Conservation (phyloP, 1,139 yeast species). For the Taiozyma onychis region DNA sequence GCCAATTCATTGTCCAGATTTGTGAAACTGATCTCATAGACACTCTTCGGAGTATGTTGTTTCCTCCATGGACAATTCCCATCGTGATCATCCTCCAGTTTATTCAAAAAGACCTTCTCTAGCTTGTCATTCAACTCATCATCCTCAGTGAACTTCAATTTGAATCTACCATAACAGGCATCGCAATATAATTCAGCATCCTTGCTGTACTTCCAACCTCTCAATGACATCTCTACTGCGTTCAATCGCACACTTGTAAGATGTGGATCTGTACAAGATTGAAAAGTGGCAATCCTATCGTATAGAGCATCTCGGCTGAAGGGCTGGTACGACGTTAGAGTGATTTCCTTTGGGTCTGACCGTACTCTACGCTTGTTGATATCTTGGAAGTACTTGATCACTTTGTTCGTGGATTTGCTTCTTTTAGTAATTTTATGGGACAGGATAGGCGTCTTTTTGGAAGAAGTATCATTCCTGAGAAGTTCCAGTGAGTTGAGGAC, state of each 20-base stretch:
- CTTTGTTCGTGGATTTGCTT: background rate
- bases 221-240: background rate
- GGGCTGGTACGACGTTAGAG: background rate
- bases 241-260: background rate
- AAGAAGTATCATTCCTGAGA: background rate
- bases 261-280: background rate
- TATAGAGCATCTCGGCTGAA: background rate
- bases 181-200: background rate
- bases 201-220: background rate
- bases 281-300: background rate
- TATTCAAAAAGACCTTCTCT: constrained; percentile 8
- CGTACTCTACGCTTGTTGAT: background rate
- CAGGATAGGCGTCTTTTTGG: background rate
- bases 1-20: constrained; percentile 6
- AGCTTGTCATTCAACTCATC: background rate
- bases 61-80: constrained; percentile 18
- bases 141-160: background rate
- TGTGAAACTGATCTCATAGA: constrained; percentile 11
- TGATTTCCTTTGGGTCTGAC: background rate
- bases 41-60: constrained; percentile 11
- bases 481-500: background rate
- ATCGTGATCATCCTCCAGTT: constrained; percentile 6
- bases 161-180: background rate
- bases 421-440: background rate
- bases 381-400: background rate